Base-by-base conservation (phyloP, 1,139 yeast genomes). In the Blastobotrys malaysiensis region DNA sequence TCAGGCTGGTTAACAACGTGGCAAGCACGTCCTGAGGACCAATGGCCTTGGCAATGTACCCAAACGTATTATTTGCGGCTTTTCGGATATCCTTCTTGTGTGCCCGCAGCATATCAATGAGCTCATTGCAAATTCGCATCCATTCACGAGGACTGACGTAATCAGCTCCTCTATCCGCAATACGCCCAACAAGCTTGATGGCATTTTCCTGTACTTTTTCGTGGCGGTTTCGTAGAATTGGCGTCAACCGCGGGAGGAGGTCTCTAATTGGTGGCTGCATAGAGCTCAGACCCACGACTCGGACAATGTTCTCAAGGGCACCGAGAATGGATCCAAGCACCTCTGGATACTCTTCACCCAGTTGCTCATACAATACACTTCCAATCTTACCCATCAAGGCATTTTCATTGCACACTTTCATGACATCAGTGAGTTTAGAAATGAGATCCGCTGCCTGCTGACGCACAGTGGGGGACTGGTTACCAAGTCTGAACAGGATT, bases 1-100 rank as follows among this genome's bases (percentile, higher is more conserved):
- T 78, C 59, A 95, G 74, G 63, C 93, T 93, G 62, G 88, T 88
- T 55, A 95, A 74, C 43, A 95, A 73, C 62, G 96, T 87, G 0
- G 88, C 93, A 36, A 93, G 73, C 2, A 95, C 96, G 69, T 93
- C 99, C 59, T 89, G 95, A 0, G 99, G 99, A 0, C 99, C 99
- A 55, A 95, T 86, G 0, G 97, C 96, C 61, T 81, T 81, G 1
- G 99, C 93, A 59, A 95, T 91, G 55, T 81, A 80, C 0, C 99
- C 99, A 75, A 95, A 93, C 0, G 99, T 89, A 27, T 80, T 82
- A 65, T 91, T 95, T 0, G 99, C 96, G 1, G 95, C 88, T 46
- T 85, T 77, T 59, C 98, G 75, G 50, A 91, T 88, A 24, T 84
- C 77, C 64, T 87, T 89, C 56, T 81, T 81, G n/a, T 87, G 82